phyloP scores from a whole-genome alignment of 2,329 filamentous ascomycete genomes.

The Claviceps sp. region DNA sequence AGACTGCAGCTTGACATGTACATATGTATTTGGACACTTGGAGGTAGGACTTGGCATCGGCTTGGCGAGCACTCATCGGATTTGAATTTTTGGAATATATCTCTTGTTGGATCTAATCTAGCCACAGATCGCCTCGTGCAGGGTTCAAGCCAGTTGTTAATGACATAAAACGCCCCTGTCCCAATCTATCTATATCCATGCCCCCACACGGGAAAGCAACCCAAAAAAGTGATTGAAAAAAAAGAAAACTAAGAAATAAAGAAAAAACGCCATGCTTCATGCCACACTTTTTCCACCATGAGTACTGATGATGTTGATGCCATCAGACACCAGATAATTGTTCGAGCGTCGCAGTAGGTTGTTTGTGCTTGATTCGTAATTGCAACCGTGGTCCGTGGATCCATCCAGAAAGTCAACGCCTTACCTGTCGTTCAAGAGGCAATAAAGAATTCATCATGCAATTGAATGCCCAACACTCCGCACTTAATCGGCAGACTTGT shows the following conservation, averaged over 20 bases:
- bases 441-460: background rate
- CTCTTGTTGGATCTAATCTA: background rate
- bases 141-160: background rate
- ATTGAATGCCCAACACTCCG: background rate
- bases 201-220: no score
- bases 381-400: background rate
- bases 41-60: no score
- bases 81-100: no score
- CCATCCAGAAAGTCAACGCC: conserved; percentile 1
- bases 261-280: background rate
- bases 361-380: no score
- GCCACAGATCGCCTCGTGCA: background rate
- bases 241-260: background rate
- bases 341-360: background rate
- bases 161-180: background rate
- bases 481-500: conserved; percentile 25
- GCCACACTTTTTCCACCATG: background rate
- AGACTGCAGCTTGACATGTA: no score
- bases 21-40: no score
- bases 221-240: background rate
- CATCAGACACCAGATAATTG: background rate
- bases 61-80: no score
- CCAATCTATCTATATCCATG: background rate
- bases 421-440: background rate
- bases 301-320: background rate